phyloP scores from a whole-genome alignment of 495 filamentous ascomycete genomes.

The Penicillium chermesinum region DNA sequence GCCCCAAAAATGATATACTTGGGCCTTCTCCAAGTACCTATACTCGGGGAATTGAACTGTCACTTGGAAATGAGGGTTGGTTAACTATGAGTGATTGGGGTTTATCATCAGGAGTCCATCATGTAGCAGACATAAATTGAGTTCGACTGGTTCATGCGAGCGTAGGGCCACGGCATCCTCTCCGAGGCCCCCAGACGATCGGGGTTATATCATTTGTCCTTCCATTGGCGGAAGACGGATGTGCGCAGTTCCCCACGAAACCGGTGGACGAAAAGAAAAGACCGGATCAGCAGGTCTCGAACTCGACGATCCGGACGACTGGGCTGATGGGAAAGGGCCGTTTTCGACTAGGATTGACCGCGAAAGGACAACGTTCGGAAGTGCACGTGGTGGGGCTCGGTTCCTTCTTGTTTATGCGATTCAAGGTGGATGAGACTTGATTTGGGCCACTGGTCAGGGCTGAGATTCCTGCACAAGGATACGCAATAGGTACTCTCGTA shows the following conservation, averaged over 20 bases:
- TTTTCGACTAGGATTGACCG: constrained; percentile 20
- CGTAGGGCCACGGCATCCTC: background rate
- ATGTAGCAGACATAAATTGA: background rate
- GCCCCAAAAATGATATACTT: no score
- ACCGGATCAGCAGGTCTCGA: constrained; percentile 21
- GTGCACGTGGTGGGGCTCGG: background rate
- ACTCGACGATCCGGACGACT: background rate
- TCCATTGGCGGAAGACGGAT: background rate
- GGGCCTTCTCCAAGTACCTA: no score
- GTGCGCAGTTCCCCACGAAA: background rate
- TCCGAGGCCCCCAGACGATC: background rate
- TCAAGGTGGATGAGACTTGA: no score
- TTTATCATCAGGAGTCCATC: no score
- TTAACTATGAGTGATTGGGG: no score
- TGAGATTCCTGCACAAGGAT: no score
- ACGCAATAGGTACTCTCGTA: no score
- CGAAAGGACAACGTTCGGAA: background rate
- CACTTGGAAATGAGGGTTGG: no score
- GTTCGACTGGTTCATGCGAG: background rate
- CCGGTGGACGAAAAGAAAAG: background rate
- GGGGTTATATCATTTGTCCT: background rate
- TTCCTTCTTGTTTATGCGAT: no score
- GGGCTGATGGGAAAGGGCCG: background rate
- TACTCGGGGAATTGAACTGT: no score
- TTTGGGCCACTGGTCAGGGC: no score